Conservation (phyloP, 805 yeast genomes). For the Yarrowia bubula region DNA sequence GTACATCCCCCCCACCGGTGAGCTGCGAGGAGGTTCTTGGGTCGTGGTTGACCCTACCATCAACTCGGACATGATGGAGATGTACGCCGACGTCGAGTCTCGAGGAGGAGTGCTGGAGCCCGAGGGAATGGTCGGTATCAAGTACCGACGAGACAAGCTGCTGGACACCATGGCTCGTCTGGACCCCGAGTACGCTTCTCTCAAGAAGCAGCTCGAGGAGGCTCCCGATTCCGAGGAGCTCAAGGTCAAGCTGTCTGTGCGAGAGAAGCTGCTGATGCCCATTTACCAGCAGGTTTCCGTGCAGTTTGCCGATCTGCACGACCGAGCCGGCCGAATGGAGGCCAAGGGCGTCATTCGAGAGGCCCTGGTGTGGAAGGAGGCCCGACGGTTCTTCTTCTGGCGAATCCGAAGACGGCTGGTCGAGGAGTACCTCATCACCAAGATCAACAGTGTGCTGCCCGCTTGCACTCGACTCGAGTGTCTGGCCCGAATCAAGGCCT, state of each 20-base stretch:
- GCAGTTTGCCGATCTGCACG: constrained; percentile 97
- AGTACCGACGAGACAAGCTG: constrained; percentile 91
- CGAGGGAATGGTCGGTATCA: constrained; percentile 98
- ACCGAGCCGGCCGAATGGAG: constrained; percentile 95
- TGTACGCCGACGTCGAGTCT: constrained; percentile 95
- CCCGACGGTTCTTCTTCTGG: constrained; percentile 99
- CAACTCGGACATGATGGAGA: constrained; percentile 96
- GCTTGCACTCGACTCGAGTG: constrained; percentile 70
- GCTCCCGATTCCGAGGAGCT: constrained; percentile 57
- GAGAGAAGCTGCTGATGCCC: constrained; percentile 80
- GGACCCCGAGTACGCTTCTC: constrained; percentile 65
- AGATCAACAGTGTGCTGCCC: constrained; percentile 63
- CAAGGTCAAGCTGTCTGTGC: constrained; percentile 63
- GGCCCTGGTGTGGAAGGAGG: constrained; percentile 78
- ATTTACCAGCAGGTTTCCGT: constrained; percentile 88
- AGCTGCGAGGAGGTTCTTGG: constrained; percentile 99
- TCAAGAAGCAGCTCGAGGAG: constrained; percentile 54
- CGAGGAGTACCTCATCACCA: constrained; percentile 82
- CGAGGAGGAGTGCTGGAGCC: constrained; percentile 99
- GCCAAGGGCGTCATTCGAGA: constrained; percentile 88
- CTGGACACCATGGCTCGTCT: constrained; percentile 88
- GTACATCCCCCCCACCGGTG: constrained; percentile 97
- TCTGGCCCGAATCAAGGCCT: constrained; percentile 80
- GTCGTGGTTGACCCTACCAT: constrained; percentile 99
- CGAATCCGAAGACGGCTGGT: constrained; percentile 92